phyloP scores from a whole-genome alignment of 306 rosid genomes.

The Myrica gale region DNA sequence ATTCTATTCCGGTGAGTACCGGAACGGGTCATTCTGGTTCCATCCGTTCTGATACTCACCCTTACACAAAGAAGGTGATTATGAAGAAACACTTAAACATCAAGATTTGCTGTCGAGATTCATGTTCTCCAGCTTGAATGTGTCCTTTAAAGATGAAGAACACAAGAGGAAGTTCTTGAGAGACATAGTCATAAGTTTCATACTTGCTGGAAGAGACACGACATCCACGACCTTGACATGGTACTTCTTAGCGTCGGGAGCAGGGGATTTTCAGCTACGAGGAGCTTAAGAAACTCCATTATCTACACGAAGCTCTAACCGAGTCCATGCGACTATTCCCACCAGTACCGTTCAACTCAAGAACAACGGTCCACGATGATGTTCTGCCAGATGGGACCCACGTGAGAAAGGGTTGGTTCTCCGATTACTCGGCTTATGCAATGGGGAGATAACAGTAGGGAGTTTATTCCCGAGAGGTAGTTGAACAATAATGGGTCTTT shows the following conservation, averaged over 20 bases:
- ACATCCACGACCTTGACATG: conserved; percentile 66
- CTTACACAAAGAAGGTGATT: not conserved
- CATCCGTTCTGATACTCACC: no score
- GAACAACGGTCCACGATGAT: conserved; percentile 44
- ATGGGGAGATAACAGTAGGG: conserved; percentile 61
- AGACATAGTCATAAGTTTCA: conserved; percentile 58
- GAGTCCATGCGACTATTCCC: conserved; percentile 69
- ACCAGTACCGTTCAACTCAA: conserved; percentile 58
- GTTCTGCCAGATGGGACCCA: conserved; percentile 62
- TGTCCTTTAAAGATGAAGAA: conserved; percentile 6
- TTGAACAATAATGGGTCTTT: conserved; percentile 44
- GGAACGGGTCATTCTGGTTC: no score
- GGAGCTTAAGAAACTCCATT: conserved; percentile 61
- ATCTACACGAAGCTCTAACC: conserved; percentile 61
- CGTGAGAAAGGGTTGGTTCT: conserved; percentile 46
- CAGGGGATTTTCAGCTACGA: conserved; percentile 40
- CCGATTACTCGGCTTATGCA: conserved; percentile 57
- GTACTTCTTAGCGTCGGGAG: conserved; percentile 42
- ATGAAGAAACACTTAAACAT: not conserved
- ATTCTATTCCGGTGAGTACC: no score
- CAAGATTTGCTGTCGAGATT: conserved; percentile 24
- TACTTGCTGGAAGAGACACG: conserved; percentile 72
- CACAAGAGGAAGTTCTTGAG: conserved; percentile 53
- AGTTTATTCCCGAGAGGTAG: conserved; percentile 68
- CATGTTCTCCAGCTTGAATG: conserved; percentile 2